A percentile compares a stretch with the other conserved stretches of the same genome.
These are phyloP conservation scores for Colletotrichum liriopes DNA, from an alignment of 2,329 filamentous ascomycete species.

Conservation along the genomic window DNA sequence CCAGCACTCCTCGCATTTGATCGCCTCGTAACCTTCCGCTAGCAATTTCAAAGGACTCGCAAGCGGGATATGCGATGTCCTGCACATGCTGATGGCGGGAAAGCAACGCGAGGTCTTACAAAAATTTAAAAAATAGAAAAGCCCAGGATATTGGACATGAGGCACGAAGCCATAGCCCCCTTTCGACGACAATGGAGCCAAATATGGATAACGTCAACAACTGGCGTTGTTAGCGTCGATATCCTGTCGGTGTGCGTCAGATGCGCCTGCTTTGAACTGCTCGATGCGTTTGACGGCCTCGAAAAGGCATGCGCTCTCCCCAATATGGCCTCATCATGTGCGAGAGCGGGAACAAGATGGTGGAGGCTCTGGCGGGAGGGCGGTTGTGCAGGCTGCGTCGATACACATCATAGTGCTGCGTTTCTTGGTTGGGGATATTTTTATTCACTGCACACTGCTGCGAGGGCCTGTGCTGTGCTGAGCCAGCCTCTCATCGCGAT, in stretches of 20 bases:
- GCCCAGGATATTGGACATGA: constrained; percentile 8
- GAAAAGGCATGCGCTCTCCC: constrained; percentile 28
- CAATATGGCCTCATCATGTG: constrained; percentile 23
- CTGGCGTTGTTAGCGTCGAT: constrained; percentile 1
- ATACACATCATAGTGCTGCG: not conserved
- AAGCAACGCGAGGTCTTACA: constrained; percentile 20
- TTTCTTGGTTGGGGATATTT: constrained; percentile 33
- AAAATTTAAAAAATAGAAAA: constrained; percentile 18
- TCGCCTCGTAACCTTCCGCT: constrained; percentile 11
- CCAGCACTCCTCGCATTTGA: constrained; percentile 12
- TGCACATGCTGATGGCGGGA: constrained; percentile 22
- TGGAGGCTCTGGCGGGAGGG: constrained; percentile 35
- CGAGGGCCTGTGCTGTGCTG: constrained; percentile 29
- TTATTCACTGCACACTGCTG: constrained; percentile 32
- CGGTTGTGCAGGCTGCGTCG: not conserved
- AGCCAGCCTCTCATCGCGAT: constrained; percentile 16
- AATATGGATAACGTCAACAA: not conserved
- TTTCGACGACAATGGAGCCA: constrained; percentile 20
- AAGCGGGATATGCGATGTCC: constrained; percentile 25
- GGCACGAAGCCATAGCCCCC: constrained; percentile 26
- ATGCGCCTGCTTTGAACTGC: constrained; percentile 9
- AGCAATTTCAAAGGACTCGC: constrained; percentile 7
- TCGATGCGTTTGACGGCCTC: constrained; percentile 16
- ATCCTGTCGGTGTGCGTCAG: constrained; percentile 24
- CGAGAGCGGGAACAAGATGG: constrained; percentile 5